These are phyloP conservation scores for Mycena galericulata DNA, from an alignment of 768 basidiomycete species.

Conservation along the genomic window DNA sequence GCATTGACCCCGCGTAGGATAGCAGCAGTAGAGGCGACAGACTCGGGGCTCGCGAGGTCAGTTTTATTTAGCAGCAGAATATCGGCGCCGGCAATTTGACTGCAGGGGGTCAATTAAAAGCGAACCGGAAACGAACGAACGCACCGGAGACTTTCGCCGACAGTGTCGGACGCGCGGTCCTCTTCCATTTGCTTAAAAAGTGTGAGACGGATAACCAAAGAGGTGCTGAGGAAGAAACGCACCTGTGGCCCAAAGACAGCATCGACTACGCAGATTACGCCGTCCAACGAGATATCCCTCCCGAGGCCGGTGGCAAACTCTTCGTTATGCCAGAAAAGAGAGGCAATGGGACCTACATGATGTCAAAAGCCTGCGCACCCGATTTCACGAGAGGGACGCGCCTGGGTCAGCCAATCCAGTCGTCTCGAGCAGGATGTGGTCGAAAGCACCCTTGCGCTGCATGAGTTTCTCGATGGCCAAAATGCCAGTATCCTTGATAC, in stretches of 20 bases:
- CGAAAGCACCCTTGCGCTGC: constrained; percentile 87
- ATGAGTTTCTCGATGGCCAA: constrained; percentile 95
- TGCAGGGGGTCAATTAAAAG: constrained; percentile 46
- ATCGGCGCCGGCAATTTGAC: constrained; percentile 95
- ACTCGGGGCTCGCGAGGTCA: constrained; percentile 71
- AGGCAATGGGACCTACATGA: constrained; percentile 80
- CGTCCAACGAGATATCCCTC: constrained; percentile 82
- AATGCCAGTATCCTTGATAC: constrained; percentile 93
- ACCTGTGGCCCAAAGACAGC: constrained; percentile 79
- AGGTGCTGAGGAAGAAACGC: background rate
- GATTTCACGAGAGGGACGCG: constrained; percentile 44
- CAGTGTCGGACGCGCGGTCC: constrained; percentile 68
- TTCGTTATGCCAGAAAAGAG: constrained; percentile 90
- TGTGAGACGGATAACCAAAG: constrained; percentile 17
- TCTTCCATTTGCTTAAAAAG: constrained; percentile 84
- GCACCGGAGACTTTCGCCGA: constrained; percentile 86
- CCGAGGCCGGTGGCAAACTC: constrained; percentile 79
- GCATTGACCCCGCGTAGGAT: constrained; percentile 85
- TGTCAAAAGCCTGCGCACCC: background rate
- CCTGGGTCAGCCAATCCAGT: constrained; percentile 97
- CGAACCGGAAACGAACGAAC: constrained; percentile 27
- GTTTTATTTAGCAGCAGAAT: constrained; percentile 93
- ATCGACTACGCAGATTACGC: constrained; percentile 94
- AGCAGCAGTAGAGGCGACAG: constrained; percentile 62
- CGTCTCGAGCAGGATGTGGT: constrained; percentile 95